Evolutionary conservation across 2,329 filamentous ascomycete genomes (phyloP), one percentile per base, ranked within the genome.

Genomic region (Cercospora sp.): DNA sequence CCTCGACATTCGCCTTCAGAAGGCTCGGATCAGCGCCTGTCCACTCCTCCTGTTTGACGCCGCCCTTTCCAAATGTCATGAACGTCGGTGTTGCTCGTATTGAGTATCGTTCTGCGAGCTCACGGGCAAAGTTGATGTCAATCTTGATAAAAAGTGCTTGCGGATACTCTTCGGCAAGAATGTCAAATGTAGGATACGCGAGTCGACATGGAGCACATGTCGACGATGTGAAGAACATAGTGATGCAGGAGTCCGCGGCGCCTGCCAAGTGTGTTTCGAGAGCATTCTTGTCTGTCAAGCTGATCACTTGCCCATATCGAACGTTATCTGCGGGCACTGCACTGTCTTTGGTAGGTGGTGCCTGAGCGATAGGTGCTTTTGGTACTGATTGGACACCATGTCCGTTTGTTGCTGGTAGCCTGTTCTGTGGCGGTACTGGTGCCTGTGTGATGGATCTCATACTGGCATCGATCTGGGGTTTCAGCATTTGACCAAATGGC

Each of bases 201-300:
- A 88, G 81, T 78, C 91, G 94, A 85, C 94, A 97, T 0, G 94
- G 93, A 0, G 88, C 86, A 76, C 94, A 97, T 2, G 90, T 95
- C 2, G 91, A 87, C 3, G 92, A 97, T 0, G 94, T 97, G 81
- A 98, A 98, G 83, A 97, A 97, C 66, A 97, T 85, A 43, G 94
- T 87, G 0, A 92, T 92, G 69, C 90, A 93, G 0, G 90, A 89
- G 5, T 86, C 83, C 30, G 84, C 84, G 0, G 91, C 90, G 1
- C 82, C 81, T 0, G 81, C 78, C 5, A 95, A 82, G 1, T 90
- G 80, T 18, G 81, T 81, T 43, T 92, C 85, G 1, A 95, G 80
- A 30, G 90, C 86, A 5, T 81, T 79, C 4, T 90, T 79, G 24
- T 82, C 88, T 28, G 84, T 87, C 7, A 90, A 86, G 66, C 86